Evolutionary conservation across 2,329 filamentous ascomycete species (phyloP).

Genomic region (Ascochyta clinopodiicola): DNA sequence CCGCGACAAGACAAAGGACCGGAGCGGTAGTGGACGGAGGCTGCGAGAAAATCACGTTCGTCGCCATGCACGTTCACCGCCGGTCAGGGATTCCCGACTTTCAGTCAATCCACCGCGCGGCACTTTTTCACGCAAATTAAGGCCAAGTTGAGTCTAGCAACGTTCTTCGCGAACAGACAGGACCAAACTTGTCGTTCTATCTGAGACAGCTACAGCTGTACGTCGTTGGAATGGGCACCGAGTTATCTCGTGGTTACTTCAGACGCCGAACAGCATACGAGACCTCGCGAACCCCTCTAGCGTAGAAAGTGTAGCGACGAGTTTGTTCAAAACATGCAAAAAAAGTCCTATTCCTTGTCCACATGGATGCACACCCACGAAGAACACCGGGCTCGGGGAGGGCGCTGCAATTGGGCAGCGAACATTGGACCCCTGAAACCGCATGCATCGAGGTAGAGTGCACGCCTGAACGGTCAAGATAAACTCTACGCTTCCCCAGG

Average conservation of each 20-base stretch:
- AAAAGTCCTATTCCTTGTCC: too few species aligned
- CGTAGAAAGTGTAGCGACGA: background rate
- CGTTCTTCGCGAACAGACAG: conserved; percentile 20
- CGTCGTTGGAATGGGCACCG: conserved; percentile 18
- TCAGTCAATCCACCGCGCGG: conserved; percentile 21
- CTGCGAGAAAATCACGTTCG: conserved; percentile 18
- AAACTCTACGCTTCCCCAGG: conserved; percentile 1
- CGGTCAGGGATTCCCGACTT: conserved; percentile 2
- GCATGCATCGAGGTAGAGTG: background rate
- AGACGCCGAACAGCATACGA: conserved; percentile 8
- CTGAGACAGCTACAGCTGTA: conserved; percentile 31
- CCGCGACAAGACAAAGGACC: conserved; percentile 25
- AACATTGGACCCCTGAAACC: conserved; percentile 5
- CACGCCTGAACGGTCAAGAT: conserved; percentile 10
- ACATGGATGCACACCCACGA: background rate
- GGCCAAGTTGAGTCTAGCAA: conserved; percentile 20
- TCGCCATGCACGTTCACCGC: conserved; percentile 18
- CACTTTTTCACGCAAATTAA: conserved; percentile 21
- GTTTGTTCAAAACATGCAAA: too few species aligned
- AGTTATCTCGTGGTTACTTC: conserved; percentile 20
- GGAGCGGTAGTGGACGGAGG: conserved; percentile 16
- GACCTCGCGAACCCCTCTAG: conserved; percentile 1
- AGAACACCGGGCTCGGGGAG: background rate
- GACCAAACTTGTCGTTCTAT: conserved; percentile 22
- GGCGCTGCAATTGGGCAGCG: conserved; percentile 3